Conservation (phyloP, 73 alveolate genomes). For the Paramecium bursaria region DNA sequence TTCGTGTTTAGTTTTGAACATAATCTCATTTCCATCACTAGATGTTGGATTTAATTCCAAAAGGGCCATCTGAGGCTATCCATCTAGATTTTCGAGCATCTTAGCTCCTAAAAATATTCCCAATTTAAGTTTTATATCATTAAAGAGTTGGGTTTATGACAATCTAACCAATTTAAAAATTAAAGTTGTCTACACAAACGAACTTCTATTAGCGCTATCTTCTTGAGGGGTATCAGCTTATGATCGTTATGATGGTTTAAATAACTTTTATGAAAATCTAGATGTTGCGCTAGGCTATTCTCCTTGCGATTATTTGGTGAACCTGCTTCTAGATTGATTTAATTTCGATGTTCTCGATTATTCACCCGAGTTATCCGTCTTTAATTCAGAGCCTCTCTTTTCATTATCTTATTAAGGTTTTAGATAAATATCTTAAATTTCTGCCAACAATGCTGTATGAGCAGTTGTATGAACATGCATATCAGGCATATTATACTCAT, state of each 20-base stretch:
- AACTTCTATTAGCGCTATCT: conserved; percentile 7
- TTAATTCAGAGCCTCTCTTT: no score
- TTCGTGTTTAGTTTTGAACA: conserved; percentile 46
- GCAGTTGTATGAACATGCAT: conserved; percentile 64
- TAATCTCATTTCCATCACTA: conserved; percentile 2
- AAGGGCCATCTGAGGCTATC: conserved; percentile 43
- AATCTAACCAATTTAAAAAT: conserved; percentile 36
- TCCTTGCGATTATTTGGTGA: no score
- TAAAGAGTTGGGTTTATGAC: neutral
- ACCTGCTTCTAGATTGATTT: no score
- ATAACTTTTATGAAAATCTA: no score
- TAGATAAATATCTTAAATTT: conserved; percentile 45
- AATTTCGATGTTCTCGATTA: no score
- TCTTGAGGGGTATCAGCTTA: no score
- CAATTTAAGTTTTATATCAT: conserved; percentile 29
- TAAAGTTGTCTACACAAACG: conserved; percentile 19
- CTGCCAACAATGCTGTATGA: conserved; percentile 53
- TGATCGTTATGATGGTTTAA: no score
- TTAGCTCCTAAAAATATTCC: conserved; percentile 37
- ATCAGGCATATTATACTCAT: conserved; percentile 61
- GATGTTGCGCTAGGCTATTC: no score
- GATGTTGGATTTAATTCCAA: conserved; percentile 5
- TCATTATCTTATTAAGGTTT: neutral
- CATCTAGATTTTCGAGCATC: conserved; percentile 23
- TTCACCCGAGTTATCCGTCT: no score